These are phyloP conservation scores for Salix arbutifolia DNA, from an alignment of 345 rosid species.

Conservation along the genomic window DNA sequence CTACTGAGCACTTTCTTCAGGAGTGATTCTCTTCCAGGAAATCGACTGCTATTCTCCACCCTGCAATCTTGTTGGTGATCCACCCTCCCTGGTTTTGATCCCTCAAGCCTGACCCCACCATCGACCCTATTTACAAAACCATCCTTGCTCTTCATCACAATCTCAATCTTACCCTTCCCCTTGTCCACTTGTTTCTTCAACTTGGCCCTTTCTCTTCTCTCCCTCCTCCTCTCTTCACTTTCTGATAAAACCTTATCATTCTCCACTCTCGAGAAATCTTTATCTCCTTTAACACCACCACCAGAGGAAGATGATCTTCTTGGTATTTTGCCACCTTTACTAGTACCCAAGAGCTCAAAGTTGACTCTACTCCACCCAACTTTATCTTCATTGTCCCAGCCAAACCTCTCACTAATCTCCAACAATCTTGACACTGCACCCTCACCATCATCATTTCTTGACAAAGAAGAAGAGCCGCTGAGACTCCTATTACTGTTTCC, in stretches of 20 bases:
- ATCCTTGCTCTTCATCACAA: conserved; percentile 20
- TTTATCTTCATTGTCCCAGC: conserved; percentile 78
- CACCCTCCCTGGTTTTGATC: background rate
- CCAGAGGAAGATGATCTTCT: conserved; percentile 20
- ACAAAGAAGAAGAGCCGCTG: background rate
- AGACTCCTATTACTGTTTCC: conserved; percentile 27
- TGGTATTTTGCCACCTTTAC: conserved; percentile 70
- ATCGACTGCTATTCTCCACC: conserved; percentile 36
- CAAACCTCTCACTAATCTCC: conserved; percentile 74
- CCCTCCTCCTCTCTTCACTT: conserved; percentile 19
- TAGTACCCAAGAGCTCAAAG: conserved; percentile 71
- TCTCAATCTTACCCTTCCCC: conserved; percentile 6
- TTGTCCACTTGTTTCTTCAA: conserved; percentile 10
- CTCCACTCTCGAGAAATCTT: background rate
- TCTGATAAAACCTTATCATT: conserved; percentile 1
- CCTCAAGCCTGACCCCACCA: background rate
- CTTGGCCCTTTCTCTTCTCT: conserved; percentile 38
- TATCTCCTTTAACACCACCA: background rate
- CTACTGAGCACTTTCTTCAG: conserved; percentile 1
- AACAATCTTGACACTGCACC: conserved; percentile 47
- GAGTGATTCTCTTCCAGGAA: conserved; percentile 58
- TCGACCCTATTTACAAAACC: conserved; percentile 23
- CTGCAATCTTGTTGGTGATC: conserved; percentile 14
- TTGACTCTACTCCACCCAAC: conserved; percentile 62
- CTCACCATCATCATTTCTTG: background rate